These are phyloP conservation scores for Ulmus americana DNA, from an alignment of 331 rosid genomes.

Conservation along the genomic window DNA sequence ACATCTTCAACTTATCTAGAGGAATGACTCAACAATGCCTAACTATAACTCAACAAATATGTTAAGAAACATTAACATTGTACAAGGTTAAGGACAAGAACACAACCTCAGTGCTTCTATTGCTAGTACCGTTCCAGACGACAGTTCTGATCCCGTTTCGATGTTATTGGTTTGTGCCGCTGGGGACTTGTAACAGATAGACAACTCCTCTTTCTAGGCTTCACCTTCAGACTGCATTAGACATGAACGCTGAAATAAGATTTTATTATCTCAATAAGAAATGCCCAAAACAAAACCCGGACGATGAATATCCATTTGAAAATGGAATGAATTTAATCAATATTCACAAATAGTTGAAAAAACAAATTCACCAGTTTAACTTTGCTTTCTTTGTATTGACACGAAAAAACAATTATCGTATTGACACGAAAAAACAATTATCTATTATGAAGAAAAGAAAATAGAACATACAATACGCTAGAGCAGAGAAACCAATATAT, in stretches of 20 bases:
- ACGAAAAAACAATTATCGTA: too few relatives aligned
- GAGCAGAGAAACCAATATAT: too few relatives aligned
- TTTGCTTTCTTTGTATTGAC: too few relatives aligned
- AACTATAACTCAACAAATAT: conserved; percentile 21
- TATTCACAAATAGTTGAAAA: too few relatives aligned
- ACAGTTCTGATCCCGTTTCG: background rate
- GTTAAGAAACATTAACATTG: conserved; percentile 14
- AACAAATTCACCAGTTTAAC: too few relatives aligned
- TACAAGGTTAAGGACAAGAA: background rate
- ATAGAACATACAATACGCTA: too few relatives aligned
- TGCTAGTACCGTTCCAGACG: background rate
- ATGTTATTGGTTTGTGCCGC: background rate
- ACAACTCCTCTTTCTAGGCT: background rate
- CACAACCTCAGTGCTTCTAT: background rate
- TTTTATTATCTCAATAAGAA: background rate
- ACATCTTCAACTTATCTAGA: conserved; percentile 21
- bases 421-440: too few relatives aligned
- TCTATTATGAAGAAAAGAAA: too few relatives aligned
- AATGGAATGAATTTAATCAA: too few relatives aligned
- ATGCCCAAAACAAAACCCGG: too few relatives aligned
- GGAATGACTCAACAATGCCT: conserved; percentile 14
- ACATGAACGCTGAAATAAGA: background rate
- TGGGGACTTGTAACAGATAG: background rate
- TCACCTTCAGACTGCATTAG: conserved; percentile 1
- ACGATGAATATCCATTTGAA: too few relatives aligned